Conservation (phyloP, 208 protist species). For the Acanthamoeba healyi region DNA sequence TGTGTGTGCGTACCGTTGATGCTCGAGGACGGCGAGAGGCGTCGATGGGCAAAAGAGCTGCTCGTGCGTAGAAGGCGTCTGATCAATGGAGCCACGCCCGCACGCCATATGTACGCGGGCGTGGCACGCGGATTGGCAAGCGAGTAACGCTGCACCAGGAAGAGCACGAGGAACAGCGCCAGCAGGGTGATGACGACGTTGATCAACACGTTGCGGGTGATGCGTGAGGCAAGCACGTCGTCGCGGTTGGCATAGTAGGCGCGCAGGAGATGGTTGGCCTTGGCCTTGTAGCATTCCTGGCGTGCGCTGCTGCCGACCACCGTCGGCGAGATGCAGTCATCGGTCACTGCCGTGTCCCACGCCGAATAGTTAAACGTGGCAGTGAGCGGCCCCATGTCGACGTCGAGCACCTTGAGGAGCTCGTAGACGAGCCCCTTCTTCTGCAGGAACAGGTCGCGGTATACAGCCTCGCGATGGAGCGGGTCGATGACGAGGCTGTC, state of each 20-base stretch:
- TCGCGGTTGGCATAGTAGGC: not conserved
- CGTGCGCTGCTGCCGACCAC: not conserved
- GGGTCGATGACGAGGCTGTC: not conserved
- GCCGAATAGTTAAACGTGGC: not conserved
- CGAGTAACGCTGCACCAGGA: not conserved
- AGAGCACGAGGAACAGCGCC: not conserved
- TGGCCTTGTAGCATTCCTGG: conserved; percentile 17
- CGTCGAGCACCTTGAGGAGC: not conserved
- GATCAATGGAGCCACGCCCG: not conserved
- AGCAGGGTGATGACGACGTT: not conserved
- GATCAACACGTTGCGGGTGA: conserved; percentile 6
- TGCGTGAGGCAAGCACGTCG: not conserved
- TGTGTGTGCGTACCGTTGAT: not conserved
- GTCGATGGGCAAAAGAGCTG: too few relatives aligned
- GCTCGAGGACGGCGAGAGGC: too few relatives aligned
- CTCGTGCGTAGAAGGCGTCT: not conserved
- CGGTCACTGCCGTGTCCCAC: not conserved
- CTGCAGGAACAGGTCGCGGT: conserved; percentile 24
- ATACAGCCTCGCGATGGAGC: not conserved
- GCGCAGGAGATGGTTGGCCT: not conserved
- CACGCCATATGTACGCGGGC: not conserved
- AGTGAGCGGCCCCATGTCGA: not conserved
- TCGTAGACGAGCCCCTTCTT: conserved; percentile 45
- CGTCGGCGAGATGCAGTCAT: not conserved
- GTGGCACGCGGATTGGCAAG: not conserved